Evolutionary conservation across 352 stramenopile species (phyloP).

Genomic region (Phytophthora tentaculata): DNA sequence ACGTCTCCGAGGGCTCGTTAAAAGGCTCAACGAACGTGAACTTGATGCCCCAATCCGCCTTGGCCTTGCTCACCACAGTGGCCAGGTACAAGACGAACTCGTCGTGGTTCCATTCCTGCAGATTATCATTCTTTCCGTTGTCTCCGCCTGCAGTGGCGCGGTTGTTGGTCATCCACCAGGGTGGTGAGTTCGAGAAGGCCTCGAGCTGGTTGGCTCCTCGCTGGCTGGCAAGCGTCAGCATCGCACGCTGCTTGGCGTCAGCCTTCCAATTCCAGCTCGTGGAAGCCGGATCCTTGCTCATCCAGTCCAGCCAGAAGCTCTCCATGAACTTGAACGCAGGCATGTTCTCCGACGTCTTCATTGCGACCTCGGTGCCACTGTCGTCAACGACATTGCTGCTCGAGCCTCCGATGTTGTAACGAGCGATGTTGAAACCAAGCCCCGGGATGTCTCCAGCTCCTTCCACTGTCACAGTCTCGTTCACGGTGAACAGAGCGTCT

Average conservation of each 20-base stretch:
- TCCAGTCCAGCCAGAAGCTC: conserved; percentile 58
- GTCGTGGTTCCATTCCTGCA: conserved; percentile 54
- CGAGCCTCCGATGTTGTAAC: conserved; percentile 67
- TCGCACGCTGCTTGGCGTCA: conserved; percentile 51
- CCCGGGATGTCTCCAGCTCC: conserved; percentile 35
- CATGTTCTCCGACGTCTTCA: conserved; percentile 59
- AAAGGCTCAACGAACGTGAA: conserved; percentile 67
- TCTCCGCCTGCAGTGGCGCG: conserved; percentile 47
- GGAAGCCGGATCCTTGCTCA: conserved; percentile 47
- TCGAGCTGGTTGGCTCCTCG: conserved; percentile 54
- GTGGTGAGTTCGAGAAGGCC: conserved; percentile 63
- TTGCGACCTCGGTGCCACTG: conserved; percentile 43
- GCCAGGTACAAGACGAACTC: conserved; percentile 58
- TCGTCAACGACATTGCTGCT: conserved; percentile 47
- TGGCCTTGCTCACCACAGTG: conserved; percentile 44
- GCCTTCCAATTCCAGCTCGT: conserved; percentile 61
- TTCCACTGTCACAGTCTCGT: conserved; percentile 40
- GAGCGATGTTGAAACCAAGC: conserved; percentile 60
- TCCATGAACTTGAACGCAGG: conserved; percentile 60
- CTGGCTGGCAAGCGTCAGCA: conserved; percentile 41
- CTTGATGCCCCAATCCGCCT: conserved; percentile 49
- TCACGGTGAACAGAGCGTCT: conserved; percentile 60
- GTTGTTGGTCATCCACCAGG: conserved; percentile 73
- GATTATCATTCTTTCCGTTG: conserved; percentile 48
- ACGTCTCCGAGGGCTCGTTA: conserved; percentile 58